Evolutionary conservation across 108 stramenopile genomes (phyloP).

Genomic region (Thalassiosira profunda): DNA sequence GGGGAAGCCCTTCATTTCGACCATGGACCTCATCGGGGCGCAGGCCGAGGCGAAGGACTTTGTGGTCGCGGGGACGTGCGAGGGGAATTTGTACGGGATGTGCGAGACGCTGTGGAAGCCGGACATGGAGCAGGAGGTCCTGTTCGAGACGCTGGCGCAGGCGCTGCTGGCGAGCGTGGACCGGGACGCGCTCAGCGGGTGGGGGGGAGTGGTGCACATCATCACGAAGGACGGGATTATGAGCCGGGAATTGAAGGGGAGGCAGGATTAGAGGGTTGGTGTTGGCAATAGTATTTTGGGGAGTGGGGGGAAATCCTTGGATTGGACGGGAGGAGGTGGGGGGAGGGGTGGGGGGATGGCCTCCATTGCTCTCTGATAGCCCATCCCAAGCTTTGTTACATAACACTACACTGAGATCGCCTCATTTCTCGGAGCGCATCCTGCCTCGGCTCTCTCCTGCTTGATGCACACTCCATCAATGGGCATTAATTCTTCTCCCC

Average conservation of each 20-base stretch:
- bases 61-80: conserved; percentile 98
- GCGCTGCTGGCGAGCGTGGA: conserved; percentile 97
- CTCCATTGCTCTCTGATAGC: too few relatives aligned
- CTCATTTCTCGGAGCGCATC: too few relatives aligned
- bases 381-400: too few relatives aligned
- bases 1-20: conserved; percentile 91
- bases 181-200: conserved; percentile 97
- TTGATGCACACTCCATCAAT: too few relatives aligned
- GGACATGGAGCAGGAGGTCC: conserved; percentile 93
- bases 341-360: too few relatives aligned
- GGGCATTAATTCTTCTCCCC: too few relatives aligned
- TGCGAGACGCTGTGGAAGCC: conserved; percentile 98
- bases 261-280: conserved; percentile 74
- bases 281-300: not conserved
- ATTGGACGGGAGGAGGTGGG: too few relatives aligned
- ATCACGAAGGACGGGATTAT: conserved; percentile 91
- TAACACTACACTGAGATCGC: too few relatives aligned
- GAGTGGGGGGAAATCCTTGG: not conserved
- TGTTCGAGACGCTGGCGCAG: conserved; percentile 98
- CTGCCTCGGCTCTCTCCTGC: too few relatives aligned
- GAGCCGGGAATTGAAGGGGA: conserved; percentile 90
- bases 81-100: conserved; percentile 98
- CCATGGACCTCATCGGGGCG: conserved; percentile 98
- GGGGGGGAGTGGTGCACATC: conserved; percentile 99
- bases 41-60: conserved; percentile 92